phyloP scores from a whole-genome alignment of 73 alveolate species.

The Stentor roeselii region DNA sequence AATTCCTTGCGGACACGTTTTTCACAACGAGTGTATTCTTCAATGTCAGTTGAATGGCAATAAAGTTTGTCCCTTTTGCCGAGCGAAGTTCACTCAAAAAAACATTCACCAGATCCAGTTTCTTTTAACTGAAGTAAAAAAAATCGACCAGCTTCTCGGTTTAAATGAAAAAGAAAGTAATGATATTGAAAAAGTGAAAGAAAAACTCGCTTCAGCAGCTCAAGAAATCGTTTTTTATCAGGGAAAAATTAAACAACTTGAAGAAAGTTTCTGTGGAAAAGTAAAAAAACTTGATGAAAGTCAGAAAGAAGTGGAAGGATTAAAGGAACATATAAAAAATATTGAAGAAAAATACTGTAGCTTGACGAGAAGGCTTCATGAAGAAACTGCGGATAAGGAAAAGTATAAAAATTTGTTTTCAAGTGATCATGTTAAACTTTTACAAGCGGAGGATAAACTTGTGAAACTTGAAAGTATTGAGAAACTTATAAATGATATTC shows the following conservation, averaged over 20 bases:
- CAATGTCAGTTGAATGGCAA: not conserved
- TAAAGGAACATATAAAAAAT: not conserved
- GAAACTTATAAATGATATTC: not conserved
- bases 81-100: not conserved
- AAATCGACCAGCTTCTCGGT: not conserved
- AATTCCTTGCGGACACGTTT: slow-evolving; percentile 14
- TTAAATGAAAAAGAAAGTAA: not conserved
- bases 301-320: not conserved
- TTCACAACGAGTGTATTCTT: not conserved
- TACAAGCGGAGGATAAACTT: not conserved
- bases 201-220: not conserved
- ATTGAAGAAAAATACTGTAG: not conserved
- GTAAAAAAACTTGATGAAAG: too few relatives aligned
- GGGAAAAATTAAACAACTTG: not conserved
- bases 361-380: not conserved
- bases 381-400: not conserved
- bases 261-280: too few relatives aligned
- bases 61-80: slow-evolving; percentile 5
- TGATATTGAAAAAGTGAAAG: not conserved
- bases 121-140: not conserved
- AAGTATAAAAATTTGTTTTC: too few relatives aligned
- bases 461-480: not conserved
- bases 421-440: not conserved
- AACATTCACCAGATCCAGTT: not conserved
- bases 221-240: not conserved